Evolutionary conservation across 768 basidiomycete genomes (phyloP).

Genomic region (Macrolepiota fuliginosa): DNA sequence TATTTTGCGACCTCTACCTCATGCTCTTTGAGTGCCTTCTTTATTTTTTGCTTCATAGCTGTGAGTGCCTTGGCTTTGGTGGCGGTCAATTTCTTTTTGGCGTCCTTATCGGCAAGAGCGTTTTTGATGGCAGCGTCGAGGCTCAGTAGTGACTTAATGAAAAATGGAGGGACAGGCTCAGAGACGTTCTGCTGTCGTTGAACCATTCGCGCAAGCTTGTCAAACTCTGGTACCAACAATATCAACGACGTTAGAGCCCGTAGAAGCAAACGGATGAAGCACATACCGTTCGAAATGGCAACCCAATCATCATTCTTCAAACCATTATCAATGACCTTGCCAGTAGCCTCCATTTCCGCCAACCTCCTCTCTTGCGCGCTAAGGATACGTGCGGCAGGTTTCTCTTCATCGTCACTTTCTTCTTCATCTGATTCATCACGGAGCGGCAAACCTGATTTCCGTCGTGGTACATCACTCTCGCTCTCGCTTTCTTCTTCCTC

Average conservation of each 20-base stretch:
- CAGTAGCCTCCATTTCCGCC: slow-evolving; percentile 93
- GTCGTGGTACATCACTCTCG: slow-evolving; percentile 41
- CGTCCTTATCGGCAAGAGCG: slow-evolving; percentile 81
- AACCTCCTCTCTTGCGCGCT: slow-evolving; percentile 90
- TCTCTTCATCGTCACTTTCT: slow-evolving; percentile 67
- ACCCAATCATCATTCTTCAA: slow-evolving; percentile 98
- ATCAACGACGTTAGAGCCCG: slow-evolving; percentile 22
- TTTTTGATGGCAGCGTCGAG: slow-evolving; percentile 76
- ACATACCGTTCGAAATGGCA: slow-evolving; percentile 79
- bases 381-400: slow-evolving; percentile 69
- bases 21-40: slow-evolving; percentile 87
- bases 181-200: slow-evolving; percentile 82
- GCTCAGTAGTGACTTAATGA: slow-evolving; percentile 66
- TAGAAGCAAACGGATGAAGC: background rate
- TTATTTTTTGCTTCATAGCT: slow-evolving; percentile 97
- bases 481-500: slow-evolving; percentile 57
- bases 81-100: slow-evolving; percentile 96
- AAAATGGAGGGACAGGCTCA: slow-evolving; percentile 86
- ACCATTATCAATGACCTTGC: slow-evolving; percentile 91
- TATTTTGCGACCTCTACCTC: slow-evolving; percentile 79
- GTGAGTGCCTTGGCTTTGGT: slow-evolving; percentile 92
- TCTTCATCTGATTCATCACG: slow-evolving; percentile 33
- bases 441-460: slow-evolving; percentile 22
- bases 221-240: slow-evolving; percentile 59
- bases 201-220: slow-evolving; percentile 90